Percentiles rank a stretch among this genome's conserved stretches.
Conservation (phyloP, 2,329 filamentous ascomycete genomes). For the Ophiostoma ulmi region DNA sequence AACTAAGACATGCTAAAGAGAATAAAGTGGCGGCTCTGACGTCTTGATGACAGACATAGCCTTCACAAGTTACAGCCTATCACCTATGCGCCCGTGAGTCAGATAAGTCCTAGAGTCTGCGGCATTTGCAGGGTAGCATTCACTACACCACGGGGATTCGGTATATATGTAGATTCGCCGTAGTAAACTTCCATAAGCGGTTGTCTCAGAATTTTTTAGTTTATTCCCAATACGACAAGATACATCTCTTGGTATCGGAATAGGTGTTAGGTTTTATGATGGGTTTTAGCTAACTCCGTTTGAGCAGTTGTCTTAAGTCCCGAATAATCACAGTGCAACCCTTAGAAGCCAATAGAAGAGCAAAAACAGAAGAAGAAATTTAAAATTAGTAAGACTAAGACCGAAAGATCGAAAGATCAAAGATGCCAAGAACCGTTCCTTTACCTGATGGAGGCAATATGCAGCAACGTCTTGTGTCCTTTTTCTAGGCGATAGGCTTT, state of each 20-base stretch:
- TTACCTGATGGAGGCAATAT: not conserved
- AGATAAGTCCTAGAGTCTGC: not conserved
- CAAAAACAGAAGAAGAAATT: no score
- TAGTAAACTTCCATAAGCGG: no score
- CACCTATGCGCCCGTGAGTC: not conserved
- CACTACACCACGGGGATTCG: no score
- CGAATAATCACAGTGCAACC: no score
- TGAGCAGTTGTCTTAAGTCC: no score
- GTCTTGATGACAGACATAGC: no score
- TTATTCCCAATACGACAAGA: no score
- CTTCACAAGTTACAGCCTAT: not conserved
- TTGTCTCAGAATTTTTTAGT: no score
- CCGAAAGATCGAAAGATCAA: not conserved
- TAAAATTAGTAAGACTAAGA: no score
- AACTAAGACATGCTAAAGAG: not conserved
- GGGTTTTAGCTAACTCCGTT: not conserved
- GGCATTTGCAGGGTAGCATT: not conserved
- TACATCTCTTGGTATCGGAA: not conserved
- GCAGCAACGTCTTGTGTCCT: not conserved
- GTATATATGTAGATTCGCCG: no score
- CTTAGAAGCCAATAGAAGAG: no score
- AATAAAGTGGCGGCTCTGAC: not conserved
- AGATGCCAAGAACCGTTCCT: not conserved
- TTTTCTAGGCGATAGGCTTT: constrained; percentile 2
- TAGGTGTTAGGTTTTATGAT: constrained; percentile 1